phyloP scores from a whole-genome alignment of 2,329 filamentous ascomycete species.

The Colletotrichum tropicale region DNA sequence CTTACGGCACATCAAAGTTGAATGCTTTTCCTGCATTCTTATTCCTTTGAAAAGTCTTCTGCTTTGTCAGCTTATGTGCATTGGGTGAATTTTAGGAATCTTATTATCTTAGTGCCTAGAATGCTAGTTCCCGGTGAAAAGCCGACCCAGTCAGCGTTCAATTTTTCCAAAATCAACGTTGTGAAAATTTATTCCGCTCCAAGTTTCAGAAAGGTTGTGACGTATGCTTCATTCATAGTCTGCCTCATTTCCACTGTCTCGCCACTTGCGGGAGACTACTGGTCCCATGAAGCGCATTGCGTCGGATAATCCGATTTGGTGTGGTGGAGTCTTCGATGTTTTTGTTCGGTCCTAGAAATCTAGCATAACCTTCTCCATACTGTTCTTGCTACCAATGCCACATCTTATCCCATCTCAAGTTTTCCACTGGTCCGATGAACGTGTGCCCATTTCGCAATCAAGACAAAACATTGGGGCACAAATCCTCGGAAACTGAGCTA shows the following conservation, averaged over 20 bases:
- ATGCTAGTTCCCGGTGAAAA: too few species aligned
- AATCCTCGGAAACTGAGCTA: neutral
- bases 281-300: neutral
- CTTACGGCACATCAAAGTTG: neutral
- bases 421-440: neutral
- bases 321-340: neutral
- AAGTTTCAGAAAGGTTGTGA: too few species aligned
- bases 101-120: too few species aligned
- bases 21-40: too few species aligned
- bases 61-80: too few species aligned
- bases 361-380: neutral
- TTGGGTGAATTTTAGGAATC: too few species aligned
- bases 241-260: neutral
- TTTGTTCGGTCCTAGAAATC: neutral
- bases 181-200: too few species aligned
- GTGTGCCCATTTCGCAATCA: neutral
- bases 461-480: neutral
- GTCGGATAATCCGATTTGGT: neutral
- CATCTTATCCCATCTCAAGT: neutral
- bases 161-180: too few species aligned
- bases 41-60: too few species aligned
- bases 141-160: too few species aligned
- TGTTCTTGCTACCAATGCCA: neutral
- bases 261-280: neutral
- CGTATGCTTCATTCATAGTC: neutral